phyloP scores from a whole-genome alignment of 1,139 yeast species.

The Blastobotrys buckinghamii region DNA sequence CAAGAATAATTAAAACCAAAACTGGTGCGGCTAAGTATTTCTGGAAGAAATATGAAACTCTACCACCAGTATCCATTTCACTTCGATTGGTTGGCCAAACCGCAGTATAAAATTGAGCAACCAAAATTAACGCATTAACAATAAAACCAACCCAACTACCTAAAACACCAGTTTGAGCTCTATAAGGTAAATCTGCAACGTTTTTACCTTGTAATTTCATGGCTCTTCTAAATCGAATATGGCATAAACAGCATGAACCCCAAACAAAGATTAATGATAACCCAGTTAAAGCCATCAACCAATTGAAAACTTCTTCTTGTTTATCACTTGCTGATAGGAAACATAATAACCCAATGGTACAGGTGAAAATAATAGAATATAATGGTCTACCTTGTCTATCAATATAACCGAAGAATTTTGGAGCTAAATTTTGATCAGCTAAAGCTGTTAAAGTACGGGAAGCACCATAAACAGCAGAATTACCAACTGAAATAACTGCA shows the following conservation, averaged over 20 bases:
- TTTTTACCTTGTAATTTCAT: conserved; percentile 59
- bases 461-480: conserved; percentile 70
- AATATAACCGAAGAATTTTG: conserved; percentile 62
- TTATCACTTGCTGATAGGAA: conserved; percentile 62
- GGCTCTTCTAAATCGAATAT: conserved; percentile 73
- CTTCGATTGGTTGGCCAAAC: conserved; percentile 62
- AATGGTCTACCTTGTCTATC: conserved; percentile 73
- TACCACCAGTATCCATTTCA: conserved; percentile 33
- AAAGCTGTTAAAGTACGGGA: conserved; percentile 82
- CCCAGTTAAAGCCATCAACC: conserved; percentile 85
- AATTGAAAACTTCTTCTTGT: conserved; percentile 62
- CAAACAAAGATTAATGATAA: conserved; percentile 80
- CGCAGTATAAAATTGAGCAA: conserved; percentile 81
- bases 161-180: conserved; percentile 58
- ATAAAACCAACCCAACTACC: conserved; percentile 66
- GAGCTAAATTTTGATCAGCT: conserved; percentile 79
- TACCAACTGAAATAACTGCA: conserved; percentile 66
- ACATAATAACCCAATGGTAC: conserved; percentile 59
- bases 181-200: conserved; percentile 60
- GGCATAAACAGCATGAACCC: conserved; percentile 73
- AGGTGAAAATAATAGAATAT: conserved; percentile 55
- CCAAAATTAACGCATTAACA: conserved; percentile 57
- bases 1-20: conserved; percentile 43
- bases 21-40: conserved; percentile 51
- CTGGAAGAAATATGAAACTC: conserved; percentile 40